Evolutionary conservation across 208 protist species (phyloP), one percentile per base, ranked within the genome.

Genomic region (Leishmania mexicana): DNA sequence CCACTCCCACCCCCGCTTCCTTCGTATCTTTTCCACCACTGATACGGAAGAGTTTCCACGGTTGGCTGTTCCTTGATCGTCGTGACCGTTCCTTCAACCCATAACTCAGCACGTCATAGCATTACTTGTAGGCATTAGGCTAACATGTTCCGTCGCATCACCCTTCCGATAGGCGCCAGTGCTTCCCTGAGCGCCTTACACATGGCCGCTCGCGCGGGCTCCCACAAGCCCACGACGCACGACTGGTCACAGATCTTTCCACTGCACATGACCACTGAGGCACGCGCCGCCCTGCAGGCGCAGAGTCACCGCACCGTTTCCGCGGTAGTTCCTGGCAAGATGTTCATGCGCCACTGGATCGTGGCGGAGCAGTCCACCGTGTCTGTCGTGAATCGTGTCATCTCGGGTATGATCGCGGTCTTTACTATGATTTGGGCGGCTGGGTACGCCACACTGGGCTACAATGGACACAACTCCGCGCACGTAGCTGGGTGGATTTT

Each of bases 311-410:
- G 95, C 40, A 88, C 93, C 67, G 91, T 98, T 47, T 97, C 94
- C 17, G 89, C 81, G 17, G 94, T 97, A 13, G 94, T 97, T 24
- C 95, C 95, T 28, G 95, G 95, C 57, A 93, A 98, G 85, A 83
- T 98, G 88, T 98, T 98, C 70, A 98, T 98, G 94, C 94, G 94
- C 49, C 94, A 98, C 85, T 98, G 94, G 93, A 96, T 97, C 73
- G 88, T 89, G 3, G 92, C 92, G 38, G 94, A 98, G 85, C 95
- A 98, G 83, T 96, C 94, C 0, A 95, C 95, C 19, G 84, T 96
- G 19, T 97, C 94, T 21, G 93, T 97, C 21, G 89, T 95, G 49
- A 93, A 98, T 81, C 95, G 95, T 76, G 94, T 96, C 47, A 87
- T 98, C 17, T 94, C 92, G 0, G 93, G 94, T 40, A 95, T 96